Conservation (phyloP, 192 early-diverging fungal genomes). For the Chytriomyces confervae region DNA sequence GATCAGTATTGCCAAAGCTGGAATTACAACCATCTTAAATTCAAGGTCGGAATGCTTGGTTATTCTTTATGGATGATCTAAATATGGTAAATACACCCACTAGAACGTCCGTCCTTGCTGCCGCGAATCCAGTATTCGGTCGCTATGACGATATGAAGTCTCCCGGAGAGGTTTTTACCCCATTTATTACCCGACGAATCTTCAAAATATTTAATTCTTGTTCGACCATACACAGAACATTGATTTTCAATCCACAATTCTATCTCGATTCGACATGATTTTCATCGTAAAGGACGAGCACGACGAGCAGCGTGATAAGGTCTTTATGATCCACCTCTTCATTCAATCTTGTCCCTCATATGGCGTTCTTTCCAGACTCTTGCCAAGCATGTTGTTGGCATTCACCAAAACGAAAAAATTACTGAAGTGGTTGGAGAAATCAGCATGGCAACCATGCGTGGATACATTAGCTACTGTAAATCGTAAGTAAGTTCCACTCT, state of each 20-base stretch:
- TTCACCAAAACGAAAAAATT: slow-evolving; percentile 77
- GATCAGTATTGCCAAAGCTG: slow-evolving; percentile 99
- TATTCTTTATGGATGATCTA: background rate
- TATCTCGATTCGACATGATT: slow-evolving; percentile 99
- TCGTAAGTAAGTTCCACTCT: slow-evolving; percentile 51
- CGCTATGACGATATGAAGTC: slow-evolving; percentile 98
- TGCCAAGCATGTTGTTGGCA: slow-evolving; percentile 93
- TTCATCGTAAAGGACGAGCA: slow-evolving; percentile 99
- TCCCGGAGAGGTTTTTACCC: slow-evolving; percentile 78
- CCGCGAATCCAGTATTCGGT: slow-evolving; percentile 98
- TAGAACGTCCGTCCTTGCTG: slow-evolving; percentile 94
- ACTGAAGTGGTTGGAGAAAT: slow-evolving; percentile 78
- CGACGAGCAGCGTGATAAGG: slow-evolving; percentile 87
- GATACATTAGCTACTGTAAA: slow-evolving; percentile 96
- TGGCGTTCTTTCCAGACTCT: slow-evolving; percentile 66
- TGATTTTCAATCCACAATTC: slow-evolving; percentile 99
- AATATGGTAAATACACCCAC: background rate
- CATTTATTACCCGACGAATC: too few relatives aligned
- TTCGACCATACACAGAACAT: slow-evolving; percentile 72
- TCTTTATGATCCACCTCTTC: slow-evolving; percentile 23
- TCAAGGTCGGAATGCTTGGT: slow-evolving; percentile 48
- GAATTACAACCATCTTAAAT: slow-evolving; percentile 98
- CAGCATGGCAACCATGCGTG: slow-evolving; percentile 92
- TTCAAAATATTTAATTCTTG: background rate
- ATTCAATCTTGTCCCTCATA: slow-evolving; percentile 8